phyloP scores from a whole-genome alignment of 139 green algal genomes.

The Closterium sp. region DNA sequence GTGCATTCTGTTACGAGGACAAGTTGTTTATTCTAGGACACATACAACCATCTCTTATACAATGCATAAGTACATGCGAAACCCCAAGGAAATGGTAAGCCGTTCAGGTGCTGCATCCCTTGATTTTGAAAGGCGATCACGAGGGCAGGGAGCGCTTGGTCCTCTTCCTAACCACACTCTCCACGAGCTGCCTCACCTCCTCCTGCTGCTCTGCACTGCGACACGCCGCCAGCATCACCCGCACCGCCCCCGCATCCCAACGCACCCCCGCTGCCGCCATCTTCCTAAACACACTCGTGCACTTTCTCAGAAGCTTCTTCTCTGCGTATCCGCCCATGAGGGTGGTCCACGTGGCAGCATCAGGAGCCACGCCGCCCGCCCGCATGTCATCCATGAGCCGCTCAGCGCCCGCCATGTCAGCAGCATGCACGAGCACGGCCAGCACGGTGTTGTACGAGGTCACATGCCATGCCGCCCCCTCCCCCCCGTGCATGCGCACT shows the following conservation, averaged over 20 bases:
- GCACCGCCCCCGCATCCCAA: background rate
- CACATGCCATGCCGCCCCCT: background rate
- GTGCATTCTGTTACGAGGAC: too few species aligned
- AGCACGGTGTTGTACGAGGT: background rate
- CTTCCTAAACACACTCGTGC: constrained; percentile 25
- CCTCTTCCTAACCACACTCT: background rate
- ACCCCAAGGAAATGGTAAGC: too few species aligned
- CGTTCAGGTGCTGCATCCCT: too few species aligned
- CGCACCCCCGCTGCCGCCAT: constrained; percentile 9
- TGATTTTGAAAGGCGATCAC: too few species aligned
- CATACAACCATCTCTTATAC: too few species aligned
- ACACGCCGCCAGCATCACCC: constrained; percentile 23
- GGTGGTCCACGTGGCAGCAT: constrained; percentile 19
- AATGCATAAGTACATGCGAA: too few species aligned
- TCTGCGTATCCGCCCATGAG: constrained; percentile 25
- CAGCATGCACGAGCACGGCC: background rate
- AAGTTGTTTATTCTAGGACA: too few species aligned
- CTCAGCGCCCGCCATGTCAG: background rate
- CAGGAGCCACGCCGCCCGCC: background rate
- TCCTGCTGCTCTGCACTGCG: constrained; percentile 12
- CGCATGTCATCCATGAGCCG: constrained; percentile 4
- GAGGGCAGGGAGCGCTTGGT: background rate
- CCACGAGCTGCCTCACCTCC: constrained; percentile 18
- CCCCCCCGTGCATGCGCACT: background rate
- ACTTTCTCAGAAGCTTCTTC: constrained; percentile 33